Percentiles rank a stretch among this genome's conserved stretches.
phyloP scores from a whole-genome alignment of 441 rosid species.

The Populus hybrid region DNA sequence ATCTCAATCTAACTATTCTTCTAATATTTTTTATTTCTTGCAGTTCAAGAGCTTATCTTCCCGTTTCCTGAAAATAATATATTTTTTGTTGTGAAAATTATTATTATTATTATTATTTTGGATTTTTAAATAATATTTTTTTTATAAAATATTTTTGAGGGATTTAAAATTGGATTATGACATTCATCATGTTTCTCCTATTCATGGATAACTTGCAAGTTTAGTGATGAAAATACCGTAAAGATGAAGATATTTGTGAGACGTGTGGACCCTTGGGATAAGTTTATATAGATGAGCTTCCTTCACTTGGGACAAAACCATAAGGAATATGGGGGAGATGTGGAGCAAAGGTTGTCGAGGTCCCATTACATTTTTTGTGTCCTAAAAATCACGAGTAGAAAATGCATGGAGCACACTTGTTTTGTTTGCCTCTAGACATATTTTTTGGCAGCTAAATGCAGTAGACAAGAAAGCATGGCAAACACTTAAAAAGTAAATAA shows the following conservation, averaged over 20 bases:
- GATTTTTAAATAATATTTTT: too few relatives aligned
- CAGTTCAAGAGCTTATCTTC: too few relatives aligned
- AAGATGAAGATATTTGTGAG: neutral
- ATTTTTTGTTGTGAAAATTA: too few relatives aligned
- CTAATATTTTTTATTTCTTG: too few relatives aligned
- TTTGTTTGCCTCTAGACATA: neutral
- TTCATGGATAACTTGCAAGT: constrained; percentile 2
- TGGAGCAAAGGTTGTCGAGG: constrained; percentile 23
- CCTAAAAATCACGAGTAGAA: neutral
- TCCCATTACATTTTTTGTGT: constrained; percentile 14
- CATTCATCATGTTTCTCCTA: constrained; percentile 11
- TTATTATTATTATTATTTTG: too few relatives aligned
- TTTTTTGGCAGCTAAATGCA: neutral
- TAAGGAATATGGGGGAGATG: constrained; percentile 32
- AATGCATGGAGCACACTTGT: neutral
- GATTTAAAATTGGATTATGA: too few relatives aligned
- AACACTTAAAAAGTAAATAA: neutral
- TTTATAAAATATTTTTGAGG: too few relatives aligned
- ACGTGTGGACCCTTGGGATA: neutral
- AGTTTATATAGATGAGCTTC: constrained; percentile 15
- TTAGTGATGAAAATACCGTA: neutral
- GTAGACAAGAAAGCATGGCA: neutral
- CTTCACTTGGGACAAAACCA: constrained; percentile 5
- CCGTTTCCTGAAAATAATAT: too few relatives aligned
- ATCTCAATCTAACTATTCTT: too few relatives aligned